phyloP scores from a whole-genome alignment of 2,329 filamentous ascomycete species.

The Colletotrichum cereale region DNA sequence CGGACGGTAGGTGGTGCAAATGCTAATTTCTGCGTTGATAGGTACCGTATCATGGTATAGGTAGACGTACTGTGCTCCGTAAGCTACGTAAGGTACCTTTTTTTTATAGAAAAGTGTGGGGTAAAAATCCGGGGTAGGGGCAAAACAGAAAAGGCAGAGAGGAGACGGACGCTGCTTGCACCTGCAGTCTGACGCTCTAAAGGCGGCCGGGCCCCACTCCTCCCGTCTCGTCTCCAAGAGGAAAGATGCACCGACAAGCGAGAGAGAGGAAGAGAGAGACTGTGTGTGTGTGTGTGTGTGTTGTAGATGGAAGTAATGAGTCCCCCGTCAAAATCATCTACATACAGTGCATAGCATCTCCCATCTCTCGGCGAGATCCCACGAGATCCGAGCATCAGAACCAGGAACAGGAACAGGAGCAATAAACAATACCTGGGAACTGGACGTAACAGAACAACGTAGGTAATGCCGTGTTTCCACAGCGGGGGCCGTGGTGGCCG shows the following conservation, averaged over 20 bases:
- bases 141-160: neutral
- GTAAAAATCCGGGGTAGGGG: slow-evolving; percentile 40
- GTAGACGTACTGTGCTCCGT: too few species aligned
- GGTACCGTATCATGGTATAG: too few species aligned
- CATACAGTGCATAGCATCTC: too few species aligned
- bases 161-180: neutral
- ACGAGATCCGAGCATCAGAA: slow-evolving; percentile 12
- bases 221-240: slow-evolving; percentile 9
- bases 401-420: neutral
- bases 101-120: slow-evolving; percentile 20
- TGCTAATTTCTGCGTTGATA: too few species aligned
- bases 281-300: neutral
- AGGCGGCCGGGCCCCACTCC: slow-evolving; percentile 5
- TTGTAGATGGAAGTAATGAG: slow-evolving; percentile 15
- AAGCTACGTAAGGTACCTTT: too few species aligned
- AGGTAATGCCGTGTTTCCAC: slow-evolving; percentile 13
- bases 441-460: neutral
- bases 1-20: too few species aligned
- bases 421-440: neutral
- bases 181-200: slow-evolving; percentile 2
- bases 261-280: too few species aligned
- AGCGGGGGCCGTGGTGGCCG: slow-evolving; percentile 11
- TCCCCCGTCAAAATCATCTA: slow-evolving; percentile 3
- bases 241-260: neutral
- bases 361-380: slow-evolving; percentile 1